These are phyloP conservation scores for Globisporangium perplexum DNA, from an alignment of 352 stramenopile species.

Conservation along the genomic window DNA sequence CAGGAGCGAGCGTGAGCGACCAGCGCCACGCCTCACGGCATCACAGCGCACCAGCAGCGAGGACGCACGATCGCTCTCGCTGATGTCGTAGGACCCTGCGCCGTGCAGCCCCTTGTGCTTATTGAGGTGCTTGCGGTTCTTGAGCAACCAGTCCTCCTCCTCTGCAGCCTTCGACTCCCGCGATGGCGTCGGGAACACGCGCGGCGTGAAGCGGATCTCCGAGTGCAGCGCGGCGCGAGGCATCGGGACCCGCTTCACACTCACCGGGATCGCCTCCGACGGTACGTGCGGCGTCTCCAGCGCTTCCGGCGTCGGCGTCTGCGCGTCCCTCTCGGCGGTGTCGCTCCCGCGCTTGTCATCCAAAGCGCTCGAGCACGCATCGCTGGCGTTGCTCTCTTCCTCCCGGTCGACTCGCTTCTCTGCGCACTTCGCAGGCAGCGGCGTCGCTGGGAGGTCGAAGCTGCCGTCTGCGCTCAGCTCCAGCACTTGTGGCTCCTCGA, in stretches of 20 bases:
- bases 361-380: background rate
- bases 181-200: slow-evolving; percentile 69
- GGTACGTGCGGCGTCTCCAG: slow-evolving; percentile 1
- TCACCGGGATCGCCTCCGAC: slow-evolving; percentile 7
- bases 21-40: too few species aligned
- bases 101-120: slow-evolving; percentile 58
- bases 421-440: background rate
- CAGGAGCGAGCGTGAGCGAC: background rate
- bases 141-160: slow-evolving; percentile 80
- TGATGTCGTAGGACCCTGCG: slow-evolving; percentile 65
- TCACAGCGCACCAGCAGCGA: too few species aligned
- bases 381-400: slow-evolving; percentile 5
- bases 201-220: slow-evolving; percentile 70
- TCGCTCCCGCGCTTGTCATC: background rate
- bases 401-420: background rate
- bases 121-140: slow-evolving; percentile 76
- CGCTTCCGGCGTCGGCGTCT: background rate
- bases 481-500: slow-evolving; percentile 23
- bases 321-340: background rate
- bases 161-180: slow-evolving; percentile 78
- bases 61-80: slow-evolving; percentile 71
- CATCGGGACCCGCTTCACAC: slow-evolving; percentile 20
- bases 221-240: slow-evolving; percentile 36
- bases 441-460: slow-evolving; percentile 32
- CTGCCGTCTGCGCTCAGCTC: slow-evolving; percentile 44